Base-by-base conservation (phyloP, 352 stramenopile species). In the Sclerospora graminicola region DNA sequence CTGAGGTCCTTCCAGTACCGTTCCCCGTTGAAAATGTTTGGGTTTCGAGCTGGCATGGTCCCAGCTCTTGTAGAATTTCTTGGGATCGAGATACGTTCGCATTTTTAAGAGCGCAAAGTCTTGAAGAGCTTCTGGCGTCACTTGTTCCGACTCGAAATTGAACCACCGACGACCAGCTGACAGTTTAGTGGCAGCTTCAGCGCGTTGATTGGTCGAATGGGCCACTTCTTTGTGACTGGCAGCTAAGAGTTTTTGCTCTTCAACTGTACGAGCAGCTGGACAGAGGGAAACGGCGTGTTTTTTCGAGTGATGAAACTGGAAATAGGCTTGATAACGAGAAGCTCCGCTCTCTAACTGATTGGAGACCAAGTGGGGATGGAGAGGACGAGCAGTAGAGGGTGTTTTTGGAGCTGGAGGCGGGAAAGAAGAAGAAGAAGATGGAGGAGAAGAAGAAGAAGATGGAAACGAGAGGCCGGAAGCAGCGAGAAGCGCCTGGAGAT, bases 11-110 rank as follows among this genome's bases (percentile, higher is more conserved):
- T 97, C 89, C 37, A 98, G 84, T 8, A 97, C 89, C 11, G 81
- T 91, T 14, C 92, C 92, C 30, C 94, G 63, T 54, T 97, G 89
- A 44, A 96, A 94, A 47, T 96, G 69, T 46, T 86, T 91, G 19
- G 84, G 84, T 48, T 93, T 54, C 16, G 69, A 71, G 41, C 84
- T 82, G 32, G 65, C 62, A 55, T 89, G 79, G 55, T 94, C 82
- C 47, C 73, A 90, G 48, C 69, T 82, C 80, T 98, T 98, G 89
- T 98, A 98, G 46, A 98, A 98, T 53, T 94, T 95, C 63, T 97
- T 97, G 1, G 92, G 92, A 61, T 98, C 90, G 44, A 97, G 48
- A 63, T 97, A 98, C 54, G 94, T 97, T 34, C 92, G 74, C 78
- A 97, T 96, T 7, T 86, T 84, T 51, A 98, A 78, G 14, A 98